A percentile compares a stretch with the other conserved stretches of the same genome.
Conservation (phyloP, 257 asterid species). For the Fraxinus americana region DNA sequence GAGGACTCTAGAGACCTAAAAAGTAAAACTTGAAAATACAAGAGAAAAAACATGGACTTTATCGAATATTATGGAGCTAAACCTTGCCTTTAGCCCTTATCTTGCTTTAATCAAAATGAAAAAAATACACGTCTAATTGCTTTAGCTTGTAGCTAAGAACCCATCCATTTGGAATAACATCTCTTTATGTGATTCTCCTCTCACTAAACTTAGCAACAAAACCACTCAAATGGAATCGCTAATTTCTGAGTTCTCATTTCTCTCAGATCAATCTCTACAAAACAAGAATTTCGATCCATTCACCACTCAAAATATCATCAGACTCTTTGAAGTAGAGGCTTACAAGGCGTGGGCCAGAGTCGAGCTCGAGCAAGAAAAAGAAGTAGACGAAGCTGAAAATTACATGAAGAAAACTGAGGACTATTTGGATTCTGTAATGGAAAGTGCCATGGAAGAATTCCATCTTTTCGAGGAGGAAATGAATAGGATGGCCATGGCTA, state of each 20-base stretch:
- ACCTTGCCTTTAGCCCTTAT: too few species aligned
- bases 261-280: constrained; percentile 61
- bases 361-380: constrained; percentile 56
- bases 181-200: constrained; percentile 28
- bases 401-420: constrained; percentile 55
- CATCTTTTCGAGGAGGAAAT: constrained; percentile 78
- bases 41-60: too few species aligned
- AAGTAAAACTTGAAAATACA: too few species aligned
- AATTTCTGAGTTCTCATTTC: constrained; percentile 58
- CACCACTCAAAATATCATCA: constrained; percentile 70
- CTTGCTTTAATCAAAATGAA: too few species aligned
- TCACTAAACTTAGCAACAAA: neutral
- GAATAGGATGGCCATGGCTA: constrained; percentile 43
- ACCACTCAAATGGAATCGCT: constrained; percentile 71
- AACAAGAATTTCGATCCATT: constrained; percentile 82
- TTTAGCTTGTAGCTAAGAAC: constrained; percentile 12
- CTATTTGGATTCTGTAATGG: constrained; percentile 75
- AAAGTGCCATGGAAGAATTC: constrained; percentile 85
- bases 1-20: too few species aligned
- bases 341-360: constrained; percentile 90
- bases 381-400: constrained; percentile 41
- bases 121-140: neutral
- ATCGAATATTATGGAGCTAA: too few species aligned
- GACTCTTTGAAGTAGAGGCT: constrained; percentile 76
- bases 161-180: constrained; percentile 7